These are phyloP conservation scores for Aspergillus phoenicis DNA, from an alignment of 2,329 filamentous ascomycete species.

Conservation along the genomic window DNA sequence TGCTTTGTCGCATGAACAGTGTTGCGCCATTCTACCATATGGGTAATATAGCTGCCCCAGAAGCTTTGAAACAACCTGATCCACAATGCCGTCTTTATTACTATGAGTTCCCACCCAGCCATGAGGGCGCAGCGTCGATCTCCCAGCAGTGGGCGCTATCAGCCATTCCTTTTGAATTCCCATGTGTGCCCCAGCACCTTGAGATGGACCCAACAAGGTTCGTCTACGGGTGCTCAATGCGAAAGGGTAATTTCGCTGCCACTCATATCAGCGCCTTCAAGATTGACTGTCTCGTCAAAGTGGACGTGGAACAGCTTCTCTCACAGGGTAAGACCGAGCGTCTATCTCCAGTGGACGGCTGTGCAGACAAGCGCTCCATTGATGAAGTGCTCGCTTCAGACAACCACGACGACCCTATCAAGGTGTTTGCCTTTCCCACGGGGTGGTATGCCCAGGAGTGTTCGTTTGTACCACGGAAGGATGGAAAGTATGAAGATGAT, in stretches of 20 bases:
- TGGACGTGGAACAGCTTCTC: constrained; percentile 34
- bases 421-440: constrained; percentile 62
- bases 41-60: constrained; percentile 62
- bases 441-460: constrained; percentile 69
- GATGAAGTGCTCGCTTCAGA: constrained; percentile 53
- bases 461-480: constrained; percentile 59
- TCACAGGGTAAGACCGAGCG: constrained; percentile 51
- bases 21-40: constrained; percentile 66
- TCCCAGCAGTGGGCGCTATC: constrained; percentile 66
- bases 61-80: constrained; percentile 56
- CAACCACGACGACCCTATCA: constrained; percentile 58
- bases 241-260: constrained; percentile 14
- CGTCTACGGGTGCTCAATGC: constrained; percentile 68
- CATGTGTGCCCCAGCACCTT: constrained; percentile 57
- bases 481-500: constrained; percentile 59
- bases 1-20: constrained; percentile 68
- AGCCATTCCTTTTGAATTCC: constrained; percentile 69
- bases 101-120: constrained; percentile 56
- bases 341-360: constrained; percentile 58
- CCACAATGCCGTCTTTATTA: constrained; percentile 65
- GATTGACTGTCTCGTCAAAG: constrained; percentile 17
- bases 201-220: constrained; percentile 63
- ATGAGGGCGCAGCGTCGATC: constrained; percentile 42
- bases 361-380: constrained; percentile 62
- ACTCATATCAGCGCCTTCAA: constrained; percentile 5